Evolutionary conservation across 768 basidiomycete genomes (phyloP).

Genomic region (Punctularia strigosozonata): DNA sequence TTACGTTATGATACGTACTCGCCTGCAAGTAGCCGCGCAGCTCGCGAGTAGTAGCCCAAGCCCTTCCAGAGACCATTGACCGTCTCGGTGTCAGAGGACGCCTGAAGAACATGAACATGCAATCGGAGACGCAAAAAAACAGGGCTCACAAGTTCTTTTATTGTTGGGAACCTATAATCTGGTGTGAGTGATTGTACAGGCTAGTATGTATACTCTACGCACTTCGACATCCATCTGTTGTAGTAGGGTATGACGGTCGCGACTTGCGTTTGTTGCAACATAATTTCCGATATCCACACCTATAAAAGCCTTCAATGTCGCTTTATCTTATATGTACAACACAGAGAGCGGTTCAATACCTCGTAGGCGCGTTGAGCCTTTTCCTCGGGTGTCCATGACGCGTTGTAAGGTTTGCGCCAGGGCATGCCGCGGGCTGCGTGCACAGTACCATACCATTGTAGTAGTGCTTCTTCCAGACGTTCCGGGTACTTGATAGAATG

Average conservation of each 20-base stretch:
- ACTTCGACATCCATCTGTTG: slow-evolving; percentile 78
- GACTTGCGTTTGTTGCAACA: slow-evolving; percentile 96
- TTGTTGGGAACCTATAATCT: slow-evolving; percentile 61
- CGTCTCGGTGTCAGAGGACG: slow-evolving; percentile 62
- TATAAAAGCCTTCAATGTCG: slow-evolving; percentile 13
- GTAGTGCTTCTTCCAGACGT: slow-evolving; percentile 36
- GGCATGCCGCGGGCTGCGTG: slow-evolving; percentile 74
- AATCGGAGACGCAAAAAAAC: slow-evolving; percentile 5
- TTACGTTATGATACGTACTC: no score
- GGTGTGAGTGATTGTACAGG: slow-evolving; percentile 1
- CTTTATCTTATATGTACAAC: neutral
- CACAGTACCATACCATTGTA: slow-evolving; percentile 61
- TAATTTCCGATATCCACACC: slow-evolving; percentile 90
- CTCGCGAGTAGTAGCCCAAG: slow-evolving; percentile 83
- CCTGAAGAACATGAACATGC: slow-evolving; percentile 24
- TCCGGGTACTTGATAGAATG: slow-evolving; percentile 35
- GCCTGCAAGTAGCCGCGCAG: slow-evolving; percentile 70
- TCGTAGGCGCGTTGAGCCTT: slow-evolving; percentile 87
- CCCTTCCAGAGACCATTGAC: slow-evolving; percentile 91
- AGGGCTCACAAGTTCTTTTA: slow-evolving; percentile 51
- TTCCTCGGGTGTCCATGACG: slow-evolving; percentile 37
- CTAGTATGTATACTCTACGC: slow-evolving; percentile 12
- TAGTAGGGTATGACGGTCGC: slow-evolving; percentile 91
- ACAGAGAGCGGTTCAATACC: slow-evolving; percentile 34
- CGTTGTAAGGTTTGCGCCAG: slow-evolving; percentile 72